Percentiles rank a stretch among this genome's conserved stretches.
Conservation (phyloP, 2,329 filamentous ascomycete species). For the Talaromyces rugulosus region DNA sequence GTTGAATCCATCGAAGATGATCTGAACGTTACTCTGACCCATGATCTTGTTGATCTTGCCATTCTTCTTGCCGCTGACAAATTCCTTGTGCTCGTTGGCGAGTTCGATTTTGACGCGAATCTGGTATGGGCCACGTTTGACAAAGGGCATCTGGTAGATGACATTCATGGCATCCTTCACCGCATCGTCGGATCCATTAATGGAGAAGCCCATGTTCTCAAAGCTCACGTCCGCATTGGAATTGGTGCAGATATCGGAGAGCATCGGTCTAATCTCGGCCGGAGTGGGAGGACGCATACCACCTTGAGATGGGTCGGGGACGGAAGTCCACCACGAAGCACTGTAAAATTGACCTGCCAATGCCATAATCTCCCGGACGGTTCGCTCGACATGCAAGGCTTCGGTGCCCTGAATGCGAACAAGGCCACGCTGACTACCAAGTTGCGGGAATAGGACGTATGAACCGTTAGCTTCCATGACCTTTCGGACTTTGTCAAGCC, state of each 20-base stretch:
- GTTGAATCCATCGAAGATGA: constrained; percentile 98
- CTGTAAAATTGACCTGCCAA: constrained; percentile 96
- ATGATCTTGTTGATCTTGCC: constrained; percentile 99
- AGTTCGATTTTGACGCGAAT: constrained; percentile 98
- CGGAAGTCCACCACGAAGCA: constrained; percentile 90
- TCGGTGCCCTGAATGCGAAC: constrained; percentile 91
- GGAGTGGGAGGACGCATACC: constrained; percentile 58
- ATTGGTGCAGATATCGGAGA: constrained; percentile 93
- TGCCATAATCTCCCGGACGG: constrained; percentile 92
- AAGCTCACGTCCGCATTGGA: constrained; percentile 93
- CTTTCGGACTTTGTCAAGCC: constrained; percentile 94
- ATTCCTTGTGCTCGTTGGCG: constrained; percentile 98
- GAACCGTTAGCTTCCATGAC: constrained; percentile 96
- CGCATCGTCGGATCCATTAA: constrained; percentile 92
- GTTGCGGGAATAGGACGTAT: constrained; percentile 84
- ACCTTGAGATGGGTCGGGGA: constrained; percentile 61
- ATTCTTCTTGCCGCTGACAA: constrained; percentile 99
- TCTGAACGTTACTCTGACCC: constrained; percentile 98
- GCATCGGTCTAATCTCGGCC: constrained; percentile 78
- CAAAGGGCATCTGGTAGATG: constrained; percentile 85
- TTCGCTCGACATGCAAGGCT: constrained; percentile 89
- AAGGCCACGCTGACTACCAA: constrained; percentile 78
- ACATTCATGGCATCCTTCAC: constrained; percentile 95
- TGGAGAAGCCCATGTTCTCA: constrained; percentile 87
- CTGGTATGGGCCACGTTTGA: constrained; percentile 80